A percentile compares a stretch with the other conserved stretches of the same genome.
Conservation (phyloP, 352 stramenopile genomes). For the Globisporangium cylindrosporum region DNA sequence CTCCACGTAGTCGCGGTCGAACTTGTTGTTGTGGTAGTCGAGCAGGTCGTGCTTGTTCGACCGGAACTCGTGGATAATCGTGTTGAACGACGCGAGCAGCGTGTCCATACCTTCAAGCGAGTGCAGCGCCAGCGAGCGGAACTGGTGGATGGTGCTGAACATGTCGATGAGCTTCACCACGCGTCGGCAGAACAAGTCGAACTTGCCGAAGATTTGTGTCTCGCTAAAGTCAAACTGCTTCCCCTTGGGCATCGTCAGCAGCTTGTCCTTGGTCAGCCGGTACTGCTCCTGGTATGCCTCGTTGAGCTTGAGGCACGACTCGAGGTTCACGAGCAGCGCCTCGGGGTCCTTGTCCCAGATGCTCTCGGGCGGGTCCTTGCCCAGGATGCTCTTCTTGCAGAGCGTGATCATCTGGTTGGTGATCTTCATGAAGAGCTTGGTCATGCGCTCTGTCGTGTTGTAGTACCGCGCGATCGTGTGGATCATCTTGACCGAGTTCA, state of each 20-base stretch:
- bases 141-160: constrained; percentile 92
- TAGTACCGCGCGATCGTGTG: constrained; percentile 88
- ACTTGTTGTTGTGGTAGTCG: constrained; percentile 89
- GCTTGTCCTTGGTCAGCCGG: constrained; percentile 84
- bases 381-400: constrained; percentile 71
- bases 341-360: constrained; percentile 83
- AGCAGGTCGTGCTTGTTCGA: constrained; percentile 82
- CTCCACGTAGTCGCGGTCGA: constrained; percentile 92
- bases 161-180: constrained; percentile 91
- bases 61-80: constrained; percentile 80
- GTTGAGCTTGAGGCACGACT: constrained; percentile 83
- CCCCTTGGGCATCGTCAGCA: constrained; percentile 86
- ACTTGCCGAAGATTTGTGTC: constrained; percentile 90
- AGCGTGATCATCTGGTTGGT: constrained; percentile 89
- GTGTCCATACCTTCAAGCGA: constrained; percentile 90
- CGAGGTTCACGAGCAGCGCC: constrained; percentile 55
- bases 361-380: constrained; percentile 46
- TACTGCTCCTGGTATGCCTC: constrained; percentile 92
- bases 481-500: constrained; percentile 91
- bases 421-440: constrained; percentile 90
- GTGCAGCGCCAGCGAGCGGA: constrained; percentile 83
- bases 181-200: constrained; percentile 88
- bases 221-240: constrained; percentile 92
- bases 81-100: constrained; percentile 73
- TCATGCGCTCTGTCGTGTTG: constrained; percentile 90